Base-by-base conservation (phyloP, 169 alveolate genomes). In the Plasmodium chabaudi region DNA sequence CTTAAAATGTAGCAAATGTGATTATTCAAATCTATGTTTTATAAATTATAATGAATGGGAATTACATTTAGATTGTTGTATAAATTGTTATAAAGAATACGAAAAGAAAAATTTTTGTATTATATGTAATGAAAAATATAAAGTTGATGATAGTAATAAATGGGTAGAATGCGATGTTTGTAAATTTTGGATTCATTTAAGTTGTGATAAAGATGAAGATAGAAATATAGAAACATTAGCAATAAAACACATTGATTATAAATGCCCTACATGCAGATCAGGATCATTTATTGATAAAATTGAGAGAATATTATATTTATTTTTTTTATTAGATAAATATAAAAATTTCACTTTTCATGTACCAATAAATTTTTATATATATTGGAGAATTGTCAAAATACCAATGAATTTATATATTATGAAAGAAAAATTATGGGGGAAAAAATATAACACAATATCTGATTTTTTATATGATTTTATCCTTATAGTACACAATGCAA, bases 91-190 rank as follows among this genome's bases (percentile, higher is more conserved):
- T 87, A 75, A 93, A 63, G 87, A 88, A 68, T 73, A 92, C 57
- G 95, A 92, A 56, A 92, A 92, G 72, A 82, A 69, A 1, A 92
- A 93, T 82, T 93, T 88, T 39, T 93, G 96, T 60, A 95, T 93
- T n/a, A 86, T 93, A 39, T 93, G 96, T 67, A 89, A 92, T 87
- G 82, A 82, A 53, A 91, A 89, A 39, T 93, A 95, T 93, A 70
- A 63, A 61, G 53, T 59, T 12, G 73, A 70, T 73, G 87, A 64
- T 15, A 87, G 88, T 47, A 70, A 70, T 47, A 73, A 72, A 21
- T 94, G 94, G 97, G 91, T 95, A 19, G 93, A 94, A 57, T 95
- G 97, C 64, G 97, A 94, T 77, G 95, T 94, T 21, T 95, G 97
- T 82, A 94, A 92, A 84, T 67, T 90, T 53, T 95, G 97, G 97